phyloP scores from a whole-genome alignment of 768 basidiomycete genomes.

The Trametes maxima region DNA sequence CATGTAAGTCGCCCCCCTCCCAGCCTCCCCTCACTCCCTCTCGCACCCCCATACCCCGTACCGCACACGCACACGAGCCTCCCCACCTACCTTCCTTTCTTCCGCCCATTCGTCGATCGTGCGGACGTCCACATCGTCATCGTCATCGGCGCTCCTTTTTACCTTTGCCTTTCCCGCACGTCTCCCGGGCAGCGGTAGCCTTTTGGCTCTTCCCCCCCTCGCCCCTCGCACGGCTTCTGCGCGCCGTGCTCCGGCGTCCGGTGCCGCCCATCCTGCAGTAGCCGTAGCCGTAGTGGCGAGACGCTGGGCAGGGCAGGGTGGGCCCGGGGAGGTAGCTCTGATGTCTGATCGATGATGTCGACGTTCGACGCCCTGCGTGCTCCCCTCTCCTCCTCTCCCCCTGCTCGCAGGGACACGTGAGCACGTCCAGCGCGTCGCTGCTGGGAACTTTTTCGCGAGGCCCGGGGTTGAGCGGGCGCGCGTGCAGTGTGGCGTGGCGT shows the following conservation, averaged over 20 bases:
- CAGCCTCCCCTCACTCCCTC: neutral
- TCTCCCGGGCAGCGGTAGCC: slow-evolving; percentile 20
- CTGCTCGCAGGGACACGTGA: slow-evolving; percentile 1
- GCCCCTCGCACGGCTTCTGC: neutral
- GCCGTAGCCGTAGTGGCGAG: no score
- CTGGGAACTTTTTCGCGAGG: neutral
- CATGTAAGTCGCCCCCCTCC: slow-evolving; percentile 52
- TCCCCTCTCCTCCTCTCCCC: no score
- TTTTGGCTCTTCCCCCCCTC: slow-evolving; percentile 13
- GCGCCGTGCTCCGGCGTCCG: slow-evolving; percentile 6
- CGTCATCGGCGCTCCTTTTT: slow-evolving; percentile 11
- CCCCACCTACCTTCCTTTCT: neutral
- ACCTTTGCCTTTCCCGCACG: slow-evolving; percentile 13
- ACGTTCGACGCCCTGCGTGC: neutral
- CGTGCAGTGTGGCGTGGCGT: neutral
- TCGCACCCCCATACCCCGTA: neutral
- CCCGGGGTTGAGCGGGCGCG: neutral
- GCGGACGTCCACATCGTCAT: neutral
- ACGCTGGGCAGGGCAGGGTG: no score
- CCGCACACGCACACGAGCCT: neutral
- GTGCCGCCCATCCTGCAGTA: neutral
- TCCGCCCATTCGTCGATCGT: neutral
- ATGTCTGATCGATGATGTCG: no score
- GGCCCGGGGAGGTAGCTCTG: no score
- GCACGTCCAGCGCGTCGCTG: neutral